Evolutionary conservation across 1,284 basidiomycete species (phyloP).

Genomic region (Apiotrichum gracile): DNA sequence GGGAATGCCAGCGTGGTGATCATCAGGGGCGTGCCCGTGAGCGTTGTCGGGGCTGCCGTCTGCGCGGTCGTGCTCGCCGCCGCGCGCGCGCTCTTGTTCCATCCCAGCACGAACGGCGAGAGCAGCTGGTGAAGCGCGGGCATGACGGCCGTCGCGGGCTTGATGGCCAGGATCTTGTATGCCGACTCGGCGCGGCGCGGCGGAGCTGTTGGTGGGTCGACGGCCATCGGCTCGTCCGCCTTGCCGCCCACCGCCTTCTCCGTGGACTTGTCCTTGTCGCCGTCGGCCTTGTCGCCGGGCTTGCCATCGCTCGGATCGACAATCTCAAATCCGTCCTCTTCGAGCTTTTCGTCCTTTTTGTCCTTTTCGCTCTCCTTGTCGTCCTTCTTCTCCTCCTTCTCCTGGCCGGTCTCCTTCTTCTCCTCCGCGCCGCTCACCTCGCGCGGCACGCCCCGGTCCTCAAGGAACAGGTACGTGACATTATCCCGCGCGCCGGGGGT

Average conservation of each 20-base stretch:
- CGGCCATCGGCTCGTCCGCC: not conserved
- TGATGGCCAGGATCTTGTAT: slow-evolving; percentile 30
- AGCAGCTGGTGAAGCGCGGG: slow-evolving; percentile 38
- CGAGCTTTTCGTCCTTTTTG: slow-evolving; percentile 5
- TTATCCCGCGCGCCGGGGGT: slow-evolving; percentile 24
- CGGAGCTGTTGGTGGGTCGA: not conserved
- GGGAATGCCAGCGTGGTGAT: slow-evolving; percentile 31
- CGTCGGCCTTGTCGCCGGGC: not conserved
- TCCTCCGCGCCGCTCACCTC: not conserved
- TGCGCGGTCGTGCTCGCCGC: slow-evolving; percentile 34
- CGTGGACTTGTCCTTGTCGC: not conserved
- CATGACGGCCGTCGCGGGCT: slow-evolving; percentile 25
- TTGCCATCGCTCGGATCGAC: slow-evolving; percentile 18
- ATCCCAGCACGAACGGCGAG: slow-evolving; percentile 38
- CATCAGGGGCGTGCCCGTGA: slow-evolving; percentile 28
- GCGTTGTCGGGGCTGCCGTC: slow-evolving; percentile 26
- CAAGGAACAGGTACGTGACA: slow-evolving; percentile 35
- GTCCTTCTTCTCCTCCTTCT: not conserved
- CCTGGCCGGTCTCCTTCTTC: not conserved
- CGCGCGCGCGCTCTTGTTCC: slow-evolving; percentile 36
- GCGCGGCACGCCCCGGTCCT: slow-evolving; percentile 23
- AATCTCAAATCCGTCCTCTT: slow-evolving; percentile 31
- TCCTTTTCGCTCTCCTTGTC: not conserved
- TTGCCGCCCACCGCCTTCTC: not conserved
- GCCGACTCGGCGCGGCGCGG: not conserved